These are phyloP conservation scores for Metschnikowia proteae DNA, from an alignment of 805 yeast genomes.

Conservation along the genomic window DNA sequence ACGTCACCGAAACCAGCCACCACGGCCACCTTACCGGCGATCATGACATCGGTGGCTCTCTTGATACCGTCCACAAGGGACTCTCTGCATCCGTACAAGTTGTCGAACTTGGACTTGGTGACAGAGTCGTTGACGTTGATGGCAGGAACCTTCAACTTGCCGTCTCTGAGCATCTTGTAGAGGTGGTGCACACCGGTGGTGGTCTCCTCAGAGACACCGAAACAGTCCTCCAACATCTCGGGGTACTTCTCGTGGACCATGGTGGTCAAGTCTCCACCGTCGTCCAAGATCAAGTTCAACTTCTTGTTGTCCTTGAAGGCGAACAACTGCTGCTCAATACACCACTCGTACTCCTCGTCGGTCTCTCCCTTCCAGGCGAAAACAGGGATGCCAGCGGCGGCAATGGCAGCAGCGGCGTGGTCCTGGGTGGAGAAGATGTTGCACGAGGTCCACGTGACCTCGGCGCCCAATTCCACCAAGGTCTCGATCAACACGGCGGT, in stretches of 20 bases:
- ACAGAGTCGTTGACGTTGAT: constrained; percentile 98
- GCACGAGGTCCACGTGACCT: constrained; percentile 99
- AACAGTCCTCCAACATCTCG: constrained; percentile 92
- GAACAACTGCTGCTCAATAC: constrained; percentile 98
- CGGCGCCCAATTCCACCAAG: constrained; percentile 95
- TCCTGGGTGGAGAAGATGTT: constrained; percentile 99
- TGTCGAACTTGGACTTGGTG: constrained; percentile 98
- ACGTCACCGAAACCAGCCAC: constrained; percentile 99
- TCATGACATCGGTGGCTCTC: constrained; percentile 99
- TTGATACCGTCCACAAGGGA: constrained; percentile 97
- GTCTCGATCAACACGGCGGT: constrained; percentile 99
- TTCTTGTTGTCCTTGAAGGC: constrained; percentile 95
- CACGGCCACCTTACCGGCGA: constrained; percentile 98
- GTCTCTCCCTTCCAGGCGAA: constrained; percentile 99
- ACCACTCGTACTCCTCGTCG: constrained; percentile 99
- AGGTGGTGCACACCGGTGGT: constrained; percentile 99
- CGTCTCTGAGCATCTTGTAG: constrained; percentile 91
- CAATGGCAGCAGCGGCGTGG: constrained; percentile 99
- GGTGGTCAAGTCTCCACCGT: constrained; percentile 98
- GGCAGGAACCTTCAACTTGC: constrained; percentile 93
- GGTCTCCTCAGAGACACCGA: constrained; percentile 97
- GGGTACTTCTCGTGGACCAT: constrained; percentile 97
- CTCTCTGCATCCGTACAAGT: constrained; percentile 99
- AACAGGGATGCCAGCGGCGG: constrained; percentile 98
- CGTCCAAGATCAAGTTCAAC: constrained; percentile 96